Conservation (phyloP, 73 alveolate genomes). For the Symbiodinium natans region DNA sequence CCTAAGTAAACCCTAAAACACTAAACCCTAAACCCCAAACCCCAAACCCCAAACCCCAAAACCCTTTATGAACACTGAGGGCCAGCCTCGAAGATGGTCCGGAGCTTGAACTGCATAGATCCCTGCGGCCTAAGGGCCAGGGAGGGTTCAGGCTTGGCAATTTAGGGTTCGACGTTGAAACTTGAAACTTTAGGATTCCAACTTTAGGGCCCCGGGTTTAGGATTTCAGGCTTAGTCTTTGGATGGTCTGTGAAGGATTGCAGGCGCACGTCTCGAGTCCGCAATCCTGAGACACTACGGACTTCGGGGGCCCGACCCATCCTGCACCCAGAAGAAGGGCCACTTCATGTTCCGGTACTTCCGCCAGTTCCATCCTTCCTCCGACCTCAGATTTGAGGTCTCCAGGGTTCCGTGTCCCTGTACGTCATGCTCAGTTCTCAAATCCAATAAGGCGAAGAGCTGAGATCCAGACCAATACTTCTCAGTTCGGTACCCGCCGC, state of each 20-base stretch:
- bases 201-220: background rate
- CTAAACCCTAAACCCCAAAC: background rate
- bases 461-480: slow-evolving; percentile 15
- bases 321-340: slow-evolving; percentile 87
- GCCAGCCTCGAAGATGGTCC: slow-evolving; percentile 52
- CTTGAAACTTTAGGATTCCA: too few species aligned
- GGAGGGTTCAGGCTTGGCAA: too few species aligned
- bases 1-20: background rate
- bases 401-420: too few species aligned
- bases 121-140: slow-evolving; percentile 29
- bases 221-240: background rate
- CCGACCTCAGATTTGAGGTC: slow-evolving; percentile 11
- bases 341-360: slow-evolving; percentile 87
- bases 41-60: background rate
- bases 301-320: slow-evolving; percentile 9
- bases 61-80: too few species aligned
- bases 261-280: background rate
- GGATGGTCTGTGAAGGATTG: background rate
- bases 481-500: slow-evolving; percentile 80
- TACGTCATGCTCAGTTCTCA: too few species aligned
- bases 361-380: slow-evolving; percentile 94
- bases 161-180: too few species aligned
- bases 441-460: background rate
- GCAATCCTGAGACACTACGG: background rate
- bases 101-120: slow-evolving; percentile 85